These are phyloP conservation scores for Chlorella sp. DNA, from an alignment of 139 green algal genomes.

Conservation along the genomic window DNA sequence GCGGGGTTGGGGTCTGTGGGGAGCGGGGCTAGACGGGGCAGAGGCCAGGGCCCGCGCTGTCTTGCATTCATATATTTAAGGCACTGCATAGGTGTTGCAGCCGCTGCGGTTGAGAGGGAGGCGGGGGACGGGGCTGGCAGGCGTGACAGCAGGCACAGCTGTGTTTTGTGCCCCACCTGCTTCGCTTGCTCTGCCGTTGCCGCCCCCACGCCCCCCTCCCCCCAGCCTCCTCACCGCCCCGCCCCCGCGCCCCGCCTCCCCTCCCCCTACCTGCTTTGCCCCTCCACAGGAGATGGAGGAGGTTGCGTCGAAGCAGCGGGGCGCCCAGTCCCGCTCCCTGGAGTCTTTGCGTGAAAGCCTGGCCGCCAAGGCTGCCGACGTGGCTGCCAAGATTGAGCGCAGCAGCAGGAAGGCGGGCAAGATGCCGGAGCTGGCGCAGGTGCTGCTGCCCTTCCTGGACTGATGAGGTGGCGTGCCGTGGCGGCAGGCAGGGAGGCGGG, in stretches of 20 bases:
- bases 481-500: too few relatives aligned
- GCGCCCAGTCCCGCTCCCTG: background rate
- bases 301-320: background rate
- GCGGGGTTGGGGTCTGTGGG: background rate
- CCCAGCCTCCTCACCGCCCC: too few relatives aligned
- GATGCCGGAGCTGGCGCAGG: slow-evolving; percentile 37
- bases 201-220: too few relatives aligned
- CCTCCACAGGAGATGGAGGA: slow-evolving; percentile 1
- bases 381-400: slow-evolving; percentile 16
- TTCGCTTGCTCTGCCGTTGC: background rate
- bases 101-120: background rate
- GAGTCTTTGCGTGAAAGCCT: background rate
- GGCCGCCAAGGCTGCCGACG: background rate
- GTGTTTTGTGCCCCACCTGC: too few relatives aligned
- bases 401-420: slow-evolving; percentile 4
- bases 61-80: too few relatives aligned
- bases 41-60: too few relatives aligned
- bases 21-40: background rate
- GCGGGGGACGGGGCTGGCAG: too few relatives aligned
- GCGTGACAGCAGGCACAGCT: too few relatives aligned
- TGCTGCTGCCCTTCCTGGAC: slow-evolving; percentile 35
- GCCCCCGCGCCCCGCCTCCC: too few relatives aligned
- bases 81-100: background rate
- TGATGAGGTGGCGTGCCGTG: background rate
- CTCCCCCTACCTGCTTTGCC: background rate